Percentiles rank a stretch among this genome's conserved stretches.
Conservation (phyloP, 2,329 filamentous ascomycete species). For the Penicillium sp. region DNA sequence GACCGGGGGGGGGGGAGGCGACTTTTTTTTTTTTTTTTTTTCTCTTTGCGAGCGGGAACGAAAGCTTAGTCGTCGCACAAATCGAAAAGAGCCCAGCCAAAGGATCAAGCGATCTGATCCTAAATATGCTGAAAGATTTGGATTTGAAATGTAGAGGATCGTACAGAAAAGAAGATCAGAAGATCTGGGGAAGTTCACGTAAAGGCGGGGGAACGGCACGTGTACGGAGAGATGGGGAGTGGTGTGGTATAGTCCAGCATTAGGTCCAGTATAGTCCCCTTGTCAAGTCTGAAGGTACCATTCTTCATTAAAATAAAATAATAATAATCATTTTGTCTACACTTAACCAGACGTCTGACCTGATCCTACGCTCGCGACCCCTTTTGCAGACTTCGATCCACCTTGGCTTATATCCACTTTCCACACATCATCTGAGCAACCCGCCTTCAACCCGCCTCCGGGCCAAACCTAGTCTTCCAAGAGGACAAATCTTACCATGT, state of each 20-base stretch:
- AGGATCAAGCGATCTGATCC: background rate
- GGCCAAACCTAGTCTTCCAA: background rate
- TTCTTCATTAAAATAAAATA: background rate
- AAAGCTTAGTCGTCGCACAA: background rate
- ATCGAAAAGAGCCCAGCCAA: background rate
- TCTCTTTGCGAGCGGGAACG: background rate
- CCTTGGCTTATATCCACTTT: background rate
- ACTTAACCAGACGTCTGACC: too few relatives aligned
- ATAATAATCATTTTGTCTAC: too few relatives aligned
- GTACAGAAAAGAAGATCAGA: background rate
- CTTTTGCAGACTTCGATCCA: background rate
- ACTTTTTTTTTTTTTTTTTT: conserved; percentile 3
- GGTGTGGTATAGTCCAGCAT: background rate
- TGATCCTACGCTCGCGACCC: too few relatives aligned
- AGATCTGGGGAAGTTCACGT: conserved; percentile 10
- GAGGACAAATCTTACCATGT: background rate
- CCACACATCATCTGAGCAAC: background rate
- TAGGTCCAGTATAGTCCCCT: too few relatives aligned
- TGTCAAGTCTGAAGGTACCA: background rate
- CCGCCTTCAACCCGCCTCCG: too few relatives aligned
- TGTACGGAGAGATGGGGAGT: background rate
- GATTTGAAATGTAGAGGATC: background rate
- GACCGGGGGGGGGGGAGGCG: background rate
- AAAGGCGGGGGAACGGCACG: conserved; percentile 12
- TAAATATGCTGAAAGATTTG: background rate